Evolutionary conservation across 108 stramenopile species (phyloP).

Genomic region (Epipyxis sp.): DNA sequence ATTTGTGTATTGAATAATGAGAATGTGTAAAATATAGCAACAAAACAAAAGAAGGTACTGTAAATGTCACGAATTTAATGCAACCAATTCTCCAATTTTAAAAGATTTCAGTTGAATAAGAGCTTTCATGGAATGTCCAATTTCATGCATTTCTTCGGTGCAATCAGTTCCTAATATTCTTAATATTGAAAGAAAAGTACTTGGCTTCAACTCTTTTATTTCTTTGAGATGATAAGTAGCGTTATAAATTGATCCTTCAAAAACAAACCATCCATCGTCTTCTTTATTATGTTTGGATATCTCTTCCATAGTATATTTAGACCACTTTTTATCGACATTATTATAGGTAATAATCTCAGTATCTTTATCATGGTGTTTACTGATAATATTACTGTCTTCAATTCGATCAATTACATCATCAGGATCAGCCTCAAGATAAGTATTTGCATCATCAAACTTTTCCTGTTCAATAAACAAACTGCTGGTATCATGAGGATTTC

Average conservation of each 20-base stretch:
- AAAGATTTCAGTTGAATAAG: too few species aligned
- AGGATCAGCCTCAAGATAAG: background rate
- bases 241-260: conserved; percentile 55
- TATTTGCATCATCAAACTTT: background rate
- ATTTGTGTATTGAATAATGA: too few species aligned
- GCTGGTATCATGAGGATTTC: background rate
- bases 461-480: background rate
- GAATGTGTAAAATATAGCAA: too few species aligned
- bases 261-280: conserved; percentile 56
- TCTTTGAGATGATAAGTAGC: conserved; percentile 49
- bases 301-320: conserved; percentile 39
- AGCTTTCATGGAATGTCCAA: too few species aligned
- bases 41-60: too few species aligned
- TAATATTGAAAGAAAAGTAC: too few species aligned
- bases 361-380: background rate
- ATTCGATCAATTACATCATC: background rate
- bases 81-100: too few species aligned
- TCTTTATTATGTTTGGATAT: conserved; percentile 47
- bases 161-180: too few species aligned
- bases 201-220: too few species aligned
- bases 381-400: background rate
- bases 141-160: too few species aligned
- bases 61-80: too few species aligned
- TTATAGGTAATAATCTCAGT: background rate
- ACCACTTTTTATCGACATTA: background rate